Conservation (phyloP, 2,329 filamentous ascomycete genomes). For the Epichloe hybrida region DNA sequence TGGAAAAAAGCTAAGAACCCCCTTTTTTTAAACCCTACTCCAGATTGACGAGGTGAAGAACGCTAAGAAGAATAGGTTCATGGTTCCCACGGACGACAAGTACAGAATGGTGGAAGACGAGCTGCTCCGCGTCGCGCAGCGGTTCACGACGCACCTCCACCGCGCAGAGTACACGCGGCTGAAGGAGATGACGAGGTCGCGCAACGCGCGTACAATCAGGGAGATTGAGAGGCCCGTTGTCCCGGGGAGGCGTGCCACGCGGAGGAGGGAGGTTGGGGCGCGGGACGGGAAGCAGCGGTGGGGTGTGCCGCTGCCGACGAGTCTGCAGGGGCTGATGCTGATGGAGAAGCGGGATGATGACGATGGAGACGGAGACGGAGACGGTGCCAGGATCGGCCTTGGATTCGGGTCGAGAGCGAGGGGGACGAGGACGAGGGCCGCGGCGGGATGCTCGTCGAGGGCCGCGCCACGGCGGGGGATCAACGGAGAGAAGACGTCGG, state of each 20-base stretch:
- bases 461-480: no score
- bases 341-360: slow-evolving; percentile 26
- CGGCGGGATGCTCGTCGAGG: no score
- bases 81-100: slow-evolving; percentile 59
- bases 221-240: slow-evolving; percentile 39
- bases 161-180: slow-evolving; percentile 63
- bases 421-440: no score
- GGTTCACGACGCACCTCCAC: slow-evolving; percentile 63
- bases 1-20: no score
- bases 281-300: slow-evolving; percentile 14
- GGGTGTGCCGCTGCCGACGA: slow-evolving; percentile 14
- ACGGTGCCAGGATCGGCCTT: slow-evolving; percentile 8
- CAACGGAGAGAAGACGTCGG: no score
- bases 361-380: not conserved
- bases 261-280: slow-evolving; percentile 10
- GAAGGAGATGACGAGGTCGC: slow-evolving; percentile 40
- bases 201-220: slow-evolving; percentile 38
- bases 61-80: slow-evolving; percentile 31
- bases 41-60: no score
- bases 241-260: slow-evolving; percentile 18
- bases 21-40: no score
- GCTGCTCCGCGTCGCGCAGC: slow-evolving; percentile 50
- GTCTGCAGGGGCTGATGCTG: slow-evolving; percentile 27
- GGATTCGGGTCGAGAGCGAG: slow-evolving; percentile 10
- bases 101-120: slow-evolving; percentile 82